A percentile compares a stretch with the other conserved stretches of the same genome.
Evolutionary conservation across 2,329 filamentous ascomycete species (phyloP).

Genomic region (Exserohilum rostratum): DNA sequence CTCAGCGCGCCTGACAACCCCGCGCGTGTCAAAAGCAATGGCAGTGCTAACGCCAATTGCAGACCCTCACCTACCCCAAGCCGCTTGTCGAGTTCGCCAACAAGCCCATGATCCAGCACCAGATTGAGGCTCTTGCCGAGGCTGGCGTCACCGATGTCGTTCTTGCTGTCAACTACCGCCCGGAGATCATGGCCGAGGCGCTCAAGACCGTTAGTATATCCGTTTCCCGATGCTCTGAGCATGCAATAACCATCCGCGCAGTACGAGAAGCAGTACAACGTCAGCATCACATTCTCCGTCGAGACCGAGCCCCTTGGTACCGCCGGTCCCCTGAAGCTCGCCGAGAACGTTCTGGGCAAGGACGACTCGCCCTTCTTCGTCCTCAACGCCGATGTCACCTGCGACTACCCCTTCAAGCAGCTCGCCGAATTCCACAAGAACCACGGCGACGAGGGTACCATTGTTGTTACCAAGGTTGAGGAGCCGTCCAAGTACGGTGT

Average conservation of each 20-base stretch:
- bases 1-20: constrained; percentile 23
- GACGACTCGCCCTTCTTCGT: constrained; percentile 97
- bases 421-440: constrained; percentile 89
- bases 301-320: constrained; percentile 95
- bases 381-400: constrained; percentile 97
- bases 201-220: constrained; percentile 75
- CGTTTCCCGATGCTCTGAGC: background rate
- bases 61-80: constrained; percentile 97
- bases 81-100: constrained; percentile 98
- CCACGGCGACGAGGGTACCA: constrained; percentile 95
- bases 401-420: constrained; percentile 93
- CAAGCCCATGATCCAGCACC: constrained; percentile 98
- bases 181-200: constrained; percentile 95
- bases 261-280: constrained; percentile 91
- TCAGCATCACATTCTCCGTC: constrained; percentile 96
- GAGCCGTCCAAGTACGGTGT: constrained; percentile 99
- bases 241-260: constrained; percentile 29
- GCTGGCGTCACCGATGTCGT: constrained; percentile 98
- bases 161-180: constrained; percentile 97
- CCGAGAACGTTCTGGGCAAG: constrained; percentile 89
- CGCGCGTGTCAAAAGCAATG: constrained; percentile 19
- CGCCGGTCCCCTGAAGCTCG: constrained; percentile 92
- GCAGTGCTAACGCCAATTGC: constrained; percentile 32
- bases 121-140: constrained; percentile 91
- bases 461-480: constrained; percentile 98